Base-by-base conservation (phyloP, 371 early-diverging fungal genomes). In the Syncephalis plumigaleata region DNA sequence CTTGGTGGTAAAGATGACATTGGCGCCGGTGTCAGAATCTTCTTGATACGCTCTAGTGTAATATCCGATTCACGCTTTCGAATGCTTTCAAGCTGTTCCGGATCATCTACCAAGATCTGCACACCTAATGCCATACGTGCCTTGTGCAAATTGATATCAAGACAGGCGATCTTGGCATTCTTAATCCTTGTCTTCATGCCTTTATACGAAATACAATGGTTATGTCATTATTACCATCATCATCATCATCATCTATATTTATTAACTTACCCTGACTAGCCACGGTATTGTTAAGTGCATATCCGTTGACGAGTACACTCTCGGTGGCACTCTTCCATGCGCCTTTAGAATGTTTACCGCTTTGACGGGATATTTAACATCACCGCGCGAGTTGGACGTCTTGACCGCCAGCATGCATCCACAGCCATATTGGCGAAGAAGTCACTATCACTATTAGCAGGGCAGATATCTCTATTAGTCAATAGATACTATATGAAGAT, bases 101-200 rank as follows among this genome's bases (percentile, higher is more conserved):
- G 99, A 66, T 98, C 88, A 56, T 98, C 98, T 43, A 98, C 84
- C 25, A 91, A 84, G 59, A 99, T 94, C 57, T 93, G 84, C 40
- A 98, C 98, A 45, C 98, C 98, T 22, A 99, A 64, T 60, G 91
- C 90, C 92, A 98, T 89, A 57, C 98, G 84, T n/a, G 91, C 88
- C 74, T 95, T 98, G 67, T 92, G 91, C 44, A 99, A 75, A 74
- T 98, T 93, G 75, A 99, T 96, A 65, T 98, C 99, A 44, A 99
- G 65, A 63, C 93, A 95, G n/a, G 98, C 91, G 65, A 99, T 95
- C 73, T 92, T 92, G 44, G 98, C 93, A 50, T 78, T 81, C 38
- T 67, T 67, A 52, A 98, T 71, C 49, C 73, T 75, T 45, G 83
- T 91, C 61, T 82, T 84, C 84, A 97, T 91, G 43, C 91, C 93